Evolutionary conservation across 108 stramenopile species (phyloP).

Genomic region (Bacterosira constricta): DNA sequence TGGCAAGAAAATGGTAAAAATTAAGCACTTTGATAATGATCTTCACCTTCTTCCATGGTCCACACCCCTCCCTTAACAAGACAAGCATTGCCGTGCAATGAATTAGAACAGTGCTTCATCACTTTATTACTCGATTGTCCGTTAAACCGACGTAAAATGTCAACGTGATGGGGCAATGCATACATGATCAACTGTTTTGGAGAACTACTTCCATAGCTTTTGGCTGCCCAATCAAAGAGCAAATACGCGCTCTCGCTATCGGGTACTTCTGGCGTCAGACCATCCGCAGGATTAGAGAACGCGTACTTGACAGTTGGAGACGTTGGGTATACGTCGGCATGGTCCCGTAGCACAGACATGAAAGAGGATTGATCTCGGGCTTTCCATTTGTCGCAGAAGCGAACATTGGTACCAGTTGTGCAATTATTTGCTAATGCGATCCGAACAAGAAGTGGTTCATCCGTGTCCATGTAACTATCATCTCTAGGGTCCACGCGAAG

Average conservation of each 20-base stretch:
- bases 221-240: conserved; percentile 43
- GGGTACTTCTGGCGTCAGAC: conserved; percentile 27
- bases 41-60: conserved; percentile 36
- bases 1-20: neutral
- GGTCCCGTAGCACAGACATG: conserved; percentile 54
- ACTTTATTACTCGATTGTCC: conserved; percentile 35
- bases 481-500: conserved; percentile 3
- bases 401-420: conserved; percentile 64
- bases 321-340: conserved; percentile 75
- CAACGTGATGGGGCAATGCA: conserved; percentile 77
- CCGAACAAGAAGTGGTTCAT: conserved; percentile 62
- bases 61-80: conserved; percentile 29
- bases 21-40: neutral
- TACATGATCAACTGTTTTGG: conserved; percentile 55
- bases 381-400: conserved; percentile 50
- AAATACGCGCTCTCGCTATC: conserved; percentile 36
- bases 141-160: conserved; percentile 38
- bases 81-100: conserved; percentile 43
- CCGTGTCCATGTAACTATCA: neutral
- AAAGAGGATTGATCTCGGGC: conserved; percentile 62
- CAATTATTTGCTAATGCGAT: conserved; percentile 83
- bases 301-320: conserved; percentile 52
- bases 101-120: conserved; percentile 22
- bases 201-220: conserved; percentile 33
- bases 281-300: conserved; percentile 48